Evolutionary conservation across 257 asterid species (phyloP).

Genomic region (Solanum verrucosum): DNA sequence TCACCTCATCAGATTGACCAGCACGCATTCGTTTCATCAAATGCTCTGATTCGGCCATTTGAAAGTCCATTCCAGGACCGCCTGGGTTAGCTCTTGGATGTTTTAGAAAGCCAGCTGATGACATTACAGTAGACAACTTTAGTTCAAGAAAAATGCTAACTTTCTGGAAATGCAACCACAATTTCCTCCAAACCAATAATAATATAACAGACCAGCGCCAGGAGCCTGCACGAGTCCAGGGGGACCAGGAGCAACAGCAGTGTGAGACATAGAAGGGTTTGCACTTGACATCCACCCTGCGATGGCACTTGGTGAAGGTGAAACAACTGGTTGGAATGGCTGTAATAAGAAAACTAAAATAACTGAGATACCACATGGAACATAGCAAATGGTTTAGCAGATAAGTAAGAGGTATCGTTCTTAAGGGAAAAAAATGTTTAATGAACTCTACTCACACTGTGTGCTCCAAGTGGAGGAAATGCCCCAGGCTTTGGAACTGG

Average conservation of each 20-base stretch:
- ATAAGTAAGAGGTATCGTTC: background rate
- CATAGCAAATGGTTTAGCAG: background rate
- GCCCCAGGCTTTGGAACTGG: conserved; percentile 51
- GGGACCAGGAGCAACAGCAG: conserved; percentile 43
- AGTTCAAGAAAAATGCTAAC: background rate
- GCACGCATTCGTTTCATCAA: conserved; percentile 76
- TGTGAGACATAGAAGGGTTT: conserved; percentile 30
- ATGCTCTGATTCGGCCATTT: conserved; percentile 80
- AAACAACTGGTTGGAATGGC: conserved; percentile 43
- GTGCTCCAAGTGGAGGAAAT: conserved; percentile 74
- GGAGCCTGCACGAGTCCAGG: conserved; percentile 38
- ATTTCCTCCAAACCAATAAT: background rate
- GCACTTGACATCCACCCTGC: conserved; percentile 96
- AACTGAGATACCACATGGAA: conserved; percentile 1
- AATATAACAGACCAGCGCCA: conserved; percentile 25
- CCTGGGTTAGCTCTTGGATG: conserved; percentile 85
- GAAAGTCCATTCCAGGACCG: conserved; percentile 82
- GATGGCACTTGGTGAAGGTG: conserved; percentile 74
- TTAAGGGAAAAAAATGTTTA: background rate
- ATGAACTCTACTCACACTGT: conserved; percentile 46
- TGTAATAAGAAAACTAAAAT: conserved; percentile 9
- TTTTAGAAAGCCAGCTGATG: conserved; percentile 64
- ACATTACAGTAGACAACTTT: background rate
- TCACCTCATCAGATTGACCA: conserved; percentile 82
- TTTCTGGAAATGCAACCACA: conserved; percentile 1